Evolutionary conservation across 768 basidiomycete species (phyloP), one percentile per base, ranked within the genome.

Genomic region (Termitomyces sp.): DNA sequence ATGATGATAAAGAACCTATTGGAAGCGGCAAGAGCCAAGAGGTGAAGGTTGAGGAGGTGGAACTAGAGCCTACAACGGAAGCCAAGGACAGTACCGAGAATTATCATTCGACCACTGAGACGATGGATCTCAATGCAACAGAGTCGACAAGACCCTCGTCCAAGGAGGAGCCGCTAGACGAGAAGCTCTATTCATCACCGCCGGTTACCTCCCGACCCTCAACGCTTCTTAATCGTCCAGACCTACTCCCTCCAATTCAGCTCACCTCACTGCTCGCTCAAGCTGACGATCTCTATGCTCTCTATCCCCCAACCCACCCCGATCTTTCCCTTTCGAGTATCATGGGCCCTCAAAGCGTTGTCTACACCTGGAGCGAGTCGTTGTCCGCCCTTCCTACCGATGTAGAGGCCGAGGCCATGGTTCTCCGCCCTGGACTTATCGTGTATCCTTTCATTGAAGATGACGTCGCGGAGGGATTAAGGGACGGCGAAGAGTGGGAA

Each of bases 261-360:
- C 18, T 73, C 76, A 4, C 76, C 86, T 47, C 74, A 26, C 76
- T 90, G 30, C 77, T 92, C 22, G 67, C 66, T 5, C 75, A 75
- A 28, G 78, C 90, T 1, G 88, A 90, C 63, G 75, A 71, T 8
- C 81, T 92, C 13, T 82, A 79, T 50, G 61, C 67, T n/a, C 62
- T 66, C 20, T 87, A 79, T 67, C 88, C 89, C 4, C 87, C 88
- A 2, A 73, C 77, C 1, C 79, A 87, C 52, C 78, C 84, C 10
- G 72, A 68, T 0, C 72, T 92, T 13, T 66, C 62, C 3, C 72
- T 90, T 16, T 70, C 78, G 6, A 72, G 75, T 30, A 88, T 88
- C 49, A 84, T 93, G 80, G 91, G 91, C 9, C 88, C 87, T 1
- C 84, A 88, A 63, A 91, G 88, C 64, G 87, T 82, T 38, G 74